Evolutionary conservation across 768 basidiomycete species (phyloP).

Genomic region (Fomitopsis pulvina): DNA sequence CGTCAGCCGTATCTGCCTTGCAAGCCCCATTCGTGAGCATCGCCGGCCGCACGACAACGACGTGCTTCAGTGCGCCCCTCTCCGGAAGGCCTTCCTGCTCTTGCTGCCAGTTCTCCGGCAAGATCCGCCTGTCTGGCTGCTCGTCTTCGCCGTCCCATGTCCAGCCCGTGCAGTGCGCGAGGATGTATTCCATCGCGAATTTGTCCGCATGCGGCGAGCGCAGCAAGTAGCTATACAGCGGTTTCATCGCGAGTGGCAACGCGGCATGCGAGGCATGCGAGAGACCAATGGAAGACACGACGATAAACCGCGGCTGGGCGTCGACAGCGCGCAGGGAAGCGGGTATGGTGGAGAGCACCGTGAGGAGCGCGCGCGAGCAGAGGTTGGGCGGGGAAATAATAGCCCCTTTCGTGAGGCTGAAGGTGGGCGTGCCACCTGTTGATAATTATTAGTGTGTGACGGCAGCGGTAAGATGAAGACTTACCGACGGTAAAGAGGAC

Average conservation of each 20-base stretch:
- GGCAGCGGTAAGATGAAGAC: constrained; percentile 11
- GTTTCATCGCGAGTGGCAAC: constrained; percentile 43
- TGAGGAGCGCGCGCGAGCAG: constrained; percentile 50
- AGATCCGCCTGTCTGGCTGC: constrained; percentile 31
- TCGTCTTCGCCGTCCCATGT: constrained; percentile 47
- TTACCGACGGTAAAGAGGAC: constrained; percentile 58
- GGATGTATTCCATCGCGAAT: constrained; percentile 45
- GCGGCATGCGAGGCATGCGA: constrained; percentile 35
- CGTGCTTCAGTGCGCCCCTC: constrained; percentile 35
- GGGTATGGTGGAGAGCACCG: constrained; percentile 50
- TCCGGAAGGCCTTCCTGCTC: constrained; percentile 32
- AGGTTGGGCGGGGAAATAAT: constrained; percentile 47
- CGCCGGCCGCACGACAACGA: constrained; percentile 51
- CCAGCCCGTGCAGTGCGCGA: constrained; percentile 44
- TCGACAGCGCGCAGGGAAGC: constrained; percentile 17
- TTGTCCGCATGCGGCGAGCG: constrained; percentile 52
- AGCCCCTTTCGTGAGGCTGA: constrained; percentile 42
- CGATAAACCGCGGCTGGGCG: constrained; percentile 42
- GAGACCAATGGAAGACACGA: constrained; percentile 47
- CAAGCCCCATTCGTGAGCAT: constrained; percentile 54
- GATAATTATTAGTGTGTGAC: constrained; percentile 3
- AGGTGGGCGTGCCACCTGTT: constrained; percentile 41
- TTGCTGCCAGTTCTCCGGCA: constrained; percentile 40
- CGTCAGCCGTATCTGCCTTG: constrained; percentile 23
- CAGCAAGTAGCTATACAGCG: constrained; percentile 42